Evolutionary conservation across 2,329 filamentous ascomycete genomes (phyloP).

Genomic region (Aspergillus ochraceoroseus): DNA sequence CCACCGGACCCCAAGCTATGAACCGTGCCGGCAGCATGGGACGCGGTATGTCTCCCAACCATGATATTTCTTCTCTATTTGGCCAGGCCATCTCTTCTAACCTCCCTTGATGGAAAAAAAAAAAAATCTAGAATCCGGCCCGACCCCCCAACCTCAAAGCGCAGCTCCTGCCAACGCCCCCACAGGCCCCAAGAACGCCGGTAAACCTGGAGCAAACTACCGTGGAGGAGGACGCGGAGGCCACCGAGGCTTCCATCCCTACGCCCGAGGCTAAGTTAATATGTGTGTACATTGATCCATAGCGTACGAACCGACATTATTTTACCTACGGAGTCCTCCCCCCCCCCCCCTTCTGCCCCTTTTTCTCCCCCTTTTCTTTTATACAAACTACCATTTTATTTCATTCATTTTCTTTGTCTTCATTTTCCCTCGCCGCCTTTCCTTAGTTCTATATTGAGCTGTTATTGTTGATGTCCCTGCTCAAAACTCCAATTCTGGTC

Average conservation of each 20-base stretch:
- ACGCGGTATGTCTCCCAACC: conserved; percentile 34
- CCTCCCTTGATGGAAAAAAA: too few species aligned
- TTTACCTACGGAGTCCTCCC: too few species aligned
- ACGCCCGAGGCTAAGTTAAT: conserved; percentile 46
- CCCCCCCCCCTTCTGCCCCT: too few species aligned
- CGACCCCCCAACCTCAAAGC: conserved; percentile 45
- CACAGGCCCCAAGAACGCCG: conserved; percentile 93
- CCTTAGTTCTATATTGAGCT: too few species aligned
- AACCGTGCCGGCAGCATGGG: conserved; percentile 42
- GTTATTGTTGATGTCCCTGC: too few species aligned
- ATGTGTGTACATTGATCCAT: background rate
- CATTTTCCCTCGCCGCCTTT: too few species aligned
- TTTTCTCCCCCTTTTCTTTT: too few species aligned
- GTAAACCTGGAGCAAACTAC: conserved; percentile 86
- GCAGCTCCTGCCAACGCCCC: conserved; percentile 74
- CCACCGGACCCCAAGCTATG: conserved; percentile 49
- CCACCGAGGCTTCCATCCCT: conserved; percentile 73
- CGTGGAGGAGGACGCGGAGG: conserved; percentile 78
- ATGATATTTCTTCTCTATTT: background rate
- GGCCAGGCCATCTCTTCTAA: conserved; percentile 33
- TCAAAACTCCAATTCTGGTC: too few species aligned
- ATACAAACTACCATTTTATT: too few species aligned
- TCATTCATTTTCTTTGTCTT: too few species aligned
- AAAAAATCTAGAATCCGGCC: too few species aligned
- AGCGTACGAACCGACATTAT: too few species aligned